Percentiles rank a stretch among this genome's conserved stretches.
Evolutionary conservation across 805 yeast species (phyloP).

Genomic region (Sugiyamaella americana): DNA sequence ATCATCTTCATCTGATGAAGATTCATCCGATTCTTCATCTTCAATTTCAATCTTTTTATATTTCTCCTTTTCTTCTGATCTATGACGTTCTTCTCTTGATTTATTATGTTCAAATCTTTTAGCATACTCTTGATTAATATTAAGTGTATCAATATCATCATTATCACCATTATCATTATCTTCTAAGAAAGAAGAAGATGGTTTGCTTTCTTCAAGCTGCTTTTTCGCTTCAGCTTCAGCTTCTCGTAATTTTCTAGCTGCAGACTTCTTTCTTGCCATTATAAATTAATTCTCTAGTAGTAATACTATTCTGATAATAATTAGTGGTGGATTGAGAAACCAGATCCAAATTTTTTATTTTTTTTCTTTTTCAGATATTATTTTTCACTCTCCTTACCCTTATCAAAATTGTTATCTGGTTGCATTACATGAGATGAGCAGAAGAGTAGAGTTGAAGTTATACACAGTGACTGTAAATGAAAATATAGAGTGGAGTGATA

Average conservation of each 20-base stretch:
- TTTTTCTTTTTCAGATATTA: too few relatives aligned
- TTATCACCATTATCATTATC: conserved; percentile 19
- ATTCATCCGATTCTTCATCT: conserved; percentile 33
- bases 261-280: conserved; percentile 87
- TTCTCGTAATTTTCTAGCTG: conserved; percentile 33
- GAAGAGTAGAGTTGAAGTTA: too few relatives aligned
- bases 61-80: conserved; percentile 26
- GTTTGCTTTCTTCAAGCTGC: background rate
- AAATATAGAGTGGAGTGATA: too few relatives aligned
- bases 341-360: too few relatives aligned
- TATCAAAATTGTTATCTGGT: too few relatives aligned
- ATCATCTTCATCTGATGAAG: conserved; percentile 66
- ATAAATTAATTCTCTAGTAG: background rate
- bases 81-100: conserved; percentile 28
- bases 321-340: too few relatives aligned
- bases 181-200: background rate
- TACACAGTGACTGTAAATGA: too few relatives aligned
- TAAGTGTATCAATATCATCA: conserved; percentile 13
- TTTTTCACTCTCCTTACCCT: background rate
- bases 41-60: conserved; percentile 27
- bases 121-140: conserved; percentile 25
- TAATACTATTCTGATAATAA: background rate
- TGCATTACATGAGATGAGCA: too few relatives aligned
- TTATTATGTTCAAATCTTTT: conserved; percentile 29
- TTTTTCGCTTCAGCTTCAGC: conserved; percentile 1